Evolutionary conservation across 805 yeast species (phyloP).

Genomic region (Wickerhamomyces bisporus): DNA sequence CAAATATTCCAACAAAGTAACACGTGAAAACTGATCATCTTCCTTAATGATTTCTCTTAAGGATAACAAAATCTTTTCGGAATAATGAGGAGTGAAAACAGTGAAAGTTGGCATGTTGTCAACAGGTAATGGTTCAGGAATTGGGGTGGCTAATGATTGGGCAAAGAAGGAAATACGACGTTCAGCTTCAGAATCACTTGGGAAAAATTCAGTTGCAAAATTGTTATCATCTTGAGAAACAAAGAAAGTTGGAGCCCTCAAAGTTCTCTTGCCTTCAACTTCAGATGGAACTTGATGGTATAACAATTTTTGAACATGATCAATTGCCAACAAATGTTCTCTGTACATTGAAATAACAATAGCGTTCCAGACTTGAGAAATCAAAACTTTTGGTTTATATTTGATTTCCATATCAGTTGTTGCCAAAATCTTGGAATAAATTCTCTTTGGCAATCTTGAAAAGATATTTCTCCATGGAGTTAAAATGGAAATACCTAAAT

Average conservation of each 20-base stretch:
- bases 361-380: slow-evolving; percentile 99
- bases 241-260: slow-evolving; percentile 98
- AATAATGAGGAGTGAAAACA: slow-evolving; percentile 91
- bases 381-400: slow-evolving; percentile 96
- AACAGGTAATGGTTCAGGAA: slow-evolving; percentile 97
- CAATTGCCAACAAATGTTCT: slow-evolving; percentile 96
- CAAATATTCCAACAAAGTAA: slow-evolving; percentile 87
- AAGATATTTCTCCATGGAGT: slow-evolving; percentile 99
- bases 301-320: slow-evolving; percentile 94
- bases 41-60: slow-evolving; percentile 94
- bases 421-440: slow-evolving; percentile 94
- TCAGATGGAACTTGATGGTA: slow-evolving; percentile 99
- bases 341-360: slow-evolving; percentile 99
- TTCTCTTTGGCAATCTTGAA: slow-evolving; percentile 97
- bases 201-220: slow-evolving; percentile 95
- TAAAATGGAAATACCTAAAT: slow-evolving; percentile 96
- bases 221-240: slow-evolving; percentile 93
- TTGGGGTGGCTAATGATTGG: slow-evolving; percentile 96
- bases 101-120: slow-evolving; percentile 99
- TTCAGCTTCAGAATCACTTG: slow-evolving; percentile 95
- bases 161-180: slow-evolving; percentile 99
- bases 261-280: slow-evolving; percentile 95
- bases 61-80: slow-evolving; percentile 91
- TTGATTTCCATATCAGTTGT: slow-evolving; percentile 99
- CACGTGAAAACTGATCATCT: slow-evolving; percentile 94